A percentile compares a stretch with the other conserved stretches of the same genome.
Conservation (phyloP, 352 stramenopile species). For the Thraustochytrium striatum region DNA sequence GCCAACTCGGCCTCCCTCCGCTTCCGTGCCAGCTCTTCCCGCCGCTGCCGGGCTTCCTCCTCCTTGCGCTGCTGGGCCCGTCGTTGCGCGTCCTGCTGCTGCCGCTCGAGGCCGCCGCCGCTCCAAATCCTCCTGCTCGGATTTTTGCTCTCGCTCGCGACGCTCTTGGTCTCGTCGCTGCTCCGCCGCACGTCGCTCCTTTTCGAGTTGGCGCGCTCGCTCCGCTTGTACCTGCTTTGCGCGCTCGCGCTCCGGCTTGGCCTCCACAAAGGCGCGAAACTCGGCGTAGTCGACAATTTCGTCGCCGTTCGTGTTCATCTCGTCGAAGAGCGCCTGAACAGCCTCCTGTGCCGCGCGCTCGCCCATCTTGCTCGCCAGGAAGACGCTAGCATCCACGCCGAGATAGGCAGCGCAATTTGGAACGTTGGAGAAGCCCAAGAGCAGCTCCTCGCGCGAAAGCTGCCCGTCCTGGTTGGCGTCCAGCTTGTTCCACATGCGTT, state of each 20-base stretch:
- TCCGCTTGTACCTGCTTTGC: neutral
- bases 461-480: slow-evolving; percentile 14
- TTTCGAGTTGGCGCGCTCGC: neutral
- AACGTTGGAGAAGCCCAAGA: neutral
- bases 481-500: slow-evolving; percentile 35
- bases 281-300: slow-evolving; percentile 37
- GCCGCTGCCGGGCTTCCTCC: neutral
- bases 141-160: neutral
- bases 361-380: neutral
- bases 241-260: neutral
- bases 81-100: neutral
- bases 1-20: neutral
- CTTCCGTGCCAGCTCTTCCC: neutral
- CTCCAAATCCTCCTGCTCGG: neutral
- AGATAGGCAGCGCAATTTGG: slow-evolving; percentile 5
- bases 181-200: neutral
- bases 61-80: neutral
- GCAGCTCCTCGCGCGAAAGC: slow-evolving; percentile 11
- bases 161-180: neutral
- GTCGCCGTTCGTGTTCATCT: slow-evolving; percentile 43
- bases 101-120: neutral
- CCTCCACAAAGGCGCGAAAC: slow-evolving; percentile 29
- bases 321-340: slow-evolving; percentile 1
- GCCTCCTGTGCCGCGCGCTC: neutral
- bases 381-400: slow-evolving; percentile 1